Conservation (phyloP, 2,329 filamentous ascomycete species). For the Trichoderma harzianum region DNA sequence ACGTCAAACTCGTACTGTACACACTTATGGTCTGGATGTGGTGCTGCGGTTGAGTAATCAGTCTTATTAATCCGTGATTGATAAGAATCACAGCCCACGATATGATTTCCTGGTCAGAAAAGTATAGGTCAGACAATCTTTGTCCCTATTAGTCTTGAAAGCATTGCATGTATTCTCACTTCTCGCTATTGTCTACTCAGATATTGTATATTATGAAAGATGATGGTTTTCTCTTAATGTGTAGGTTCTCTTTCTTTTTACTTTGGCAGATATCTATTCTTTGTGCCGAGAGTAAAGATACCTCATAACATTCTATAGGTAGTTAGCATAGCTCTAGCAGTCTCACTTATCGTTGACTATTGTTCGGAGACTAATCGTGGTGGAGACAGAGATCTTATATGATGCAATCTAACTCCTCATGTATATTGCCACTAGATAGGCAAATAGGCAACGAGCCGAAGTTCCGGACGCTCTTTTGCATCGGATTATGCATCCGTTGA, state of each 20-base stretch:
- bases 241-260: neutral
- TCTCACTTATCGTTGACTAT: neutral
- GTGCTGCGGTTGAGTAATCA: neutral
- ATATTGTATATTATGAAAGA: neutral
- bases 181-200: neutral
- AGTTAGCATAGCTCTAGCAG: neutral
- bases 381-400: neutral
- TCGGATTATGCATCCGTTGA: neutral
- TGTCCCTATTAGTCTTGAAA: neutral
- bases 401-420: neutral
- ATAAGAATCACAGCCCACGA: neutral
- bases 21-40: neutral
- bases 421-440: neutral
- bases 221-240: neutral
- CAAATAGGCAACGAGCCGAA: neutral
- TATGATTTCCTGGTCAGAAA: neutral
- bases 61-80: neutral
- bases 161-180: neutral
- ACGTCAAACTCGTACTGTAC: neutral
- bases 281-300: neutral
- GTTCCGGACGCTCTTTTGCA: neutral
- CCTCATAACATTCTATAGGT: neutral
- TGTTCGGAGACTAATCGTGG: neutral
- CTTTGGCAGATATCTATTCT: neutral
- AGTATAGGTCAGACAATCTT: neutral